Evolutionary conservation across 768 basidiomycete genomes (phyloP).

Genomic region (Strobilomyces echinocephalus): DNA sequence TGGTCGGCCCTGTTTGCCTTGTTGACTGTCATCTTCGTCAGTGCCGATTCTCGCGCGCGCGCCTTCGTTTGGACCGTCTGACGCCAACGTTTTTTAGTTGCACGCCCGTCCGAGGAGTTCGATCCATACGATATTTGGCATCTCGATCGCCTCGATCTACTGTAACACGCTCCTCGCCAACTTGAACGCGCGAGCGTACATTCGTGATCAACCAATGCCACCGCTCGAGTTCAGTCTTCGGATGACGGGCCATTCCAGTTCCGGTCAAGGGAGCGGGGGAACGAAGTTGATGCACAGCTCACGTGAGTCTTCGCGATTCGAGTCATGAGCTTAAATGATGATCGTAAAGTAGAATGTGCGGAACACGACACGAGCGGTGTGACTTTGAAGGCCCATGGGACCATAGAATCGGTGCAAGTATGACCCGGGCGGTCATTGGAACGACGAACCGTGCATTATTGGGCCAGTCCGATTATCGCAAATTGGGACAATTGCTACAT

Average conservation of each 20-base stretch:
- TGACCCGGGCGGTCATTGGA: neutral
- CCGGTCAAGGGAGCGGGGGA: neutral
- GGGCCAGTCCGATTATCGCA: no score
- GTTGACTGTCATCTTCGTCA: neutral
- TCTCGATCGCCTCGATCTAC: slow-evolving; percentile 12
- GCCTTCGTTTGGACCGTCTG: neutral
- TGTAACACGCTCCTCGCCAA: slow-evolving; percentile 10
- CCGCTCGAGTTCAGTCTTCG: neutral
- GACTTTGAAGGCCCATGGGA: neutral
- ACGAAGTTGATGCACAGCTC: neutral
- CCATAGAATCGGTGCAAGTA: neutral
- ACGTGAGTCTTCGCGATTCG: neutral
- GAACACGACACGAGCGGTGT: neutral
- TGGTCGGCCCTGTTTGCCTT: neutral
- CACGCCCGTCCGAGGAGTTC: neutral
- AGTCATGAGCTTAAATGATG: neutral
- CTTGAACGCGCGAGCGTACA: slow-evolving; percentile 7
- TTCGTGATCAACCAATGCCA: neutral
- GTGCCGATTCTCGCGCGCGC: neutral
- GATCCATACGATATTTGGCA: neutral
- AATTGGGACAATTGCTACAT: no score
- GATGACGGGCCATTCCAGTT: neutral
- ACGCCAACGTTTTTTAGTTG: neutral
- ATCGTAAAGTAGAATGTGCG: neutral
- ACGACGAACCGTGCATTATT: neutral